Base-by-base conservation (phyloP, 805 yeast genomes). In the Kodamaea lidongshanica region DNA sequence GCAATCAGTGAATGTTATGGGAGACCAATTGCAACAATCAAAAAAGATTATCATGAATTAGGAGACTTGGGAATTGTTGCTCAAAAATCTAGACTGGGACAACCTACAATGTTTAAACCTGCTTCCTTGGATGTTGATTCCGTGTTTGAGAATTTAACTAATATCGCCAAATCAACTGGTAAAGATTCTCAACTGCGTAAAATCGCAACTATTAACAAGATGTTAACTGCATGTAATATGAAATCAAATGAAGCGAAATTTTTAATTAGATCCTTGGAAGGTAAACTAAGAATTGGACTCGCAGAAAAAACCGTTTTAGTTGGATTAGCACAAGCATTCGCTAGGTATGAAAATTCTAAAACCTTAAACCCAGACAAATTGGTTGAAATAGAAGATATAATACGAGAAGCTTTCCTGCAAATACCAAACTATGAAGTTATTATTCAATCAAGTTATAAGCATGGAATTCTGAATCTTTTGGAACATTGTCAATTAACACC, bases 21-120 rank as follows among this genome's bases (percentile, higher is more conserved):
- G 1, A 67, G 94, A 33, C 70, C 88, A 0, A 42, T 74, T 1
- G 61, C 75, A 3, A 84, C 79, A 38, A 72, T 92, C 31, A 87
- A 77, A 50, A 62, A 66, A 18, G 92, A 85, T 37, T 83, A 79
- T 46, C 79, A 76, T 31, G 75, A 81, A 39, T 70, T 74, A 6
- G 98, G 98, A 21, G 98, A 92, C 58, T 65, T 92, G 36, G 98
- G 98, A 1, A 61, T 74, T 19, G 92, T 92, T 34, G 97, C 98
- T 0, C 75, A 77, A 42, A 72, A 74, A 33, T 84, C 96, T 0
- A 70, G 96, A 44, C 69, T 79, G 9, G 83, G 76, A 12, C 98
- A 92, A 52, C 80, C 94, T 2, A 75, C 95, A 0, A 88, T 92
- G 95, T 86, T 89, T 58, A 84, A 84, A 46, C 96, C 96, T 0